These are phyloP conservation scores for Stenocarpella maydis DNA, from an alignment of 2,329 filamentous ascomycete genomes.

Conservation along the genomic window DNA sequence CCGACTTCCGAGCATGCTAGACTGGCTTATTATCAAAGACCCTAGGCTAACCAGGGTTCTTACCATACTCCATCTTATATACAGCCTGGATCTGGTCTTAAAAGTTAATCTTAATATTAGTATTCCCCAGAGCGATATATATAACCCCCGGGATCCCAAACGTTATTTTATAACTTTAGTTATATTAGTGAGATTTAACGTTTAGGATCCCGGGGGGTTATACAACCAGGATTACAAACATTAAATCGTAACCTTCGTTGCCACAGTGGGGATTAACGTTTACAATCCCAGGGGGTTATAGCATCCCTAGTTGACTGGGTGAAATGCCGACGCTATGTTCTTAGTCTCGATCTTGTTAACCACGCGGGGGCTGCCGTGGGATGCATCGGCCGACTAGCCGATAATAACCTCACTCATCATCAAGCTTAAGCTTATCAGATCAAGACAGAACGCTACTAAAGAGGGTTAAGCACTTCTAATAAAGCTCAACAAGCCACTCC, in stretches of 20 bases:
- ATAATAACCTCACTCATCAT: neutral
- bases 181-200: too few species aligned
- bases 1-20: neutral
- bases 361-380: neutral
- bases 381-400: neutral
- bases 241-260: too few species aligned
- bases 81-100: neutral
- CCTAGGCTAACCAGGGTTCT: neutral
- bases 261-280: too few species aligned
- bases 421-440: neutral
- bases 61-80: neutral
- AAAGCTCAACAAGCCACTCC: neutral
- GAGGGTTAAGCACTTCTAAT: neutral
- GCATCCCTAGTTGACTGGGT: neutral
- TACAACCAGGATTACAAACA: too few species aligned
- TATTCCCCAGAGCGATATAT: neutral
- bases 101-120: neutral
- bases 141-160: too few species aligned
- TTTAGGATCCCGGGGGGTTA: too few species aligned
- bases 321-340: neutral
- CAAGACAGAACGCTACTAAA: neutral
- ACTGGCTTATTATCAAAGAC: neutral
- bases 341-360: neutral
- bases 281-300: too few species aligned
- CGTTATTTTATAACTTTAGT: too few species aligned